phyloP scores from a whole-genome alignment of 2,329 filamentous ascomycete genomes.

The Epichloe aotearoae region DNA sequence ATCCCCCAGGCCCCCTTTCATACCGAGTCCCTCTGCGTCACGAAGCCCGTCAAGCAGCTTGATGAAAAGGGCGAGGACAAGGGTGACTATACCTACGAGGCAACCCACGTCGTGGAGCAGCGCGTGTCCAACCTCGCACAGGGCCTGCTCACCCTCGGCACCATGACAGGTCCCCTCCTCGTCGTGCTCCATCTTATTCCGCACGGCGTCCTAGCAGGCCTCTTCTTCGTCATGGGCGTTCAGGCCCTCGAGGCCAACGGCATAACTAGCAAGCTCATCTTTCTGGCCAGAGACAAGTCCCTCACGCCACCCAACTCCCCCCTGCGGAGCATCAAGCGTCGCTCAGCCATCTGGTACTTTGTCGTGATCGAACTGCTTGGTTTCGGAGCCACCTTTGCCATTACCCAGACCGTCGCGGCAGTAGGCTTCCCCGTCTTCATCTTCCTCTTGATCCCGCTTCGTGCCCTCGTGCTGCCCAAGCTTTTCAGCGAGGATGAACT shows the following conservation, averaged over 20 bases:
- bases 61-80: constrained; percentile 43
- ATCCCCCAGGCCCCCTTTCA: constrained; percentile 79
- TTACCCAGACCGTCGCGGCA: constrained; percentile 71
- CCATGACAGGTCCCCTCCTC: constrained; percentile 64
- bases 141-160: constrained; percentile 63
- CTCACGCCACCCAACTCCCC: constrained; percentile 47
- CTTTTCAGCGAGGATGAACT: constrained; percentile 50
- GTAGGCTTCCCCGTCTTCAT: constrained; percentile 72
- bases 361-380: constrained; percentile 54
- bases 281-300: constrained; percentile 48
- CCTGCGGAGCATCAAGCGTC: constrained; percentile 49
- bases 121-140: constrained; percentile 67
- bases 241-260: constrained; percentile 66
- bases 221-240: constrained; percentile 78
- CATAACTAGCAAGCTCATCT: constrained; percentile 62
- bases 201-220: constrained; percentile 63
- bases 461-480: constrained; percentile 49
- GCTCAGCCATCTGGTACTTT: constrained; percentile 56
- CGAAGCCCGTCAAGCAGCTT: constrained; percentile 34
- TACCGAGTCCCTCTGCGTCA: constrained; percentile 66
- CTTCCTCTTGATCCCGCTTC: constrained; percentile 51
- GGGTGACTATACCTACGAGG: constrained; percentile 37
- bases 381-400: constrained; percentile 68
- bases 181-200: constrained; percentile 65
- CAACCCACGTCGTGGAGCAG: constrained; percentile 61